These are phyloP conservation scores for Paracoccidioides brasiliensis DNA, from an alignment of 2,329 filamentous ascomycete species.

Conservation along the genomic window DNA sequence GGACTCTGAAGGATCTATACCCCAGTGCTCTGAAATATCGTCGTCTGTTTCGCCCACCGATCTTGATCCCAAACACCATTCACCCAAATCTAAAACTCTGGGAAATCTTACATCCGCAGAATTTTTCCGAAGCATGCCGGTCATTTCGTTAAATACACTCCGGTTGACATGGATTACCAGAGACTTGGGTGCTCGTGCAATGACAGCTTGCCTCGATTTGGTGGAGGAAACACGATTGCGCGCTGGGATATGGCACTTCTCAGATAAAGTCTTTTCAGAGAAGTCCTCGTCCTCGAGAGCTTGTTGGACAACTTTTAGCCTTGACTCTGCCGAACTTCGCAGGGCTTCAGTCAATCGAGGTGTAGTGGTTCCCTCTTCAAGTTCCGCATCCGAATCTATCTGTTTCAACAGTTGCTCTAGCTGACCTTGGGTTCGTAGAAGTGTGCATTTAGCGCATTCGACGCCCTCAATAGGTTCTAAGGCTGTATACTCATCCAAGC, in stretches of 20 bases:
- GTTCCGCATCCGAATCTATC: conserved; percentile 27
- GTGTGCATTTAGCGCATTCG: conserved; percentile 81
- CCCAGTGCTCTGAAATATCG: conserved; percentile 51
- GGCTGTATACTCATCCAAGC: conserved; percentile 70
- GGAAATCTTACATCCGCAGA: conserved; percentile 68
- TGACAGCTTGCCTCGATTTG: conserved; percentile 79
- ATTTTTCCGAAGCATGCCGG: conserved; percentile 72
- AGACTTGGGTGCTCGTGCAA: conserved; percentile 68
- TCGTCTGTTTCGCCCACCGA: conserved; percentile 16
- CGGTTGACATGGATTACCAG: conserved; percentile 82
- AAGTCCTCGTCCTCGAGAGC: conserved; percentile 72
- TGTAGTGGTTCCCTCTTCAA: conserved; percentile 13
- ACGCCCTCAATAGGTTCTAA: conserved; percentile 80
- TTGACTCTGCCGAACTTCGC: conserved; percentile 31
- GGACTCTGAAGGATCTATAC: conserved; percentile 52
- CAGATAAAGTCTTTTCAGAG: conserved; percentile 50
- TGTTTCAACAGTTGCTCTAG: conserved; percentile 37
- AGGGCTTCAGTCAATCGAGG: conserved; percentile 25
- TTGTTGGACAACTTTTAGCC: conserved; percentile 53
- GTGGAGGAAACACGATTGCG: conserved; percentile 61
- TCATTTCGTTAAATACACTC: conserved; percentile 76
- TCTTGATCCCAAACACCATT: conserved; percentile 67
- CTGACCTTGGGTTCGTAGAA: conserved; percentile 47
- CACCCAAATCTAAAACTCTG: conserved; percentile 55
- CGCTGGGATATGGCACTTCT: conserved; percentile 52